phyloP scores from a whole-genome alignment of 164 flowering plant genomes.

The Kalanchoe fedtschenkoi region DNA sequence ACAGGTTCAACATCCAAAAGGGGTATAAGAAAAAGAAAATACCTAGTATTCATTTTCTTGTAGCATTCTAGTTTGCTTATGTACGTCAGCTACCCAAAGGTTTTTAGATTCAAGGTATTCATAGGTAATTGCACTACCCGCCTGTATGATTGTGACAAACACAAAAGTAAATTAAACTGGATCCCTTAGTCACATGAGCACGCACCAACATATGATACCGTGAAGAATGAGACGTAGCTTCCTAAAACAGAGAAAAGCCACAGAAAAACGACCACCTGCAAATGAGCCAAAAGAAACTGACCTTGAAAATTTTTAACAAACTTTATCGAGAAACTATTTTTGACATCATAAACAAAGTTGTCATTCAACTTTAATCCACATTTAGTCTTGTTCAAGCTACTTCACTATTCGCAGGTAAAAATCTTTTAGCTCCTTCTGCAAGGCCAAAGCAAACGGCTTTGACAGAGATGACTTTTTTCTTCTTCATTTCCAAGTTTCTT shows the following conservation, averaged over 20 bases:
- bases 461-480: neutral
- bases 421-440: neutral
- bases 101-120: neutral
- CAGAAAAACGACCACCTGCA: constrained; percentile 72
- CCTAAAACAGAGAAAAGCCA: constrained; percentile 88
- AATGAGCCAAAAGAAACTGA: constrained; percentile 3
- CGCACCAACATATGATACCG: constrained; percentile 84
- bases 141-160: neutral
- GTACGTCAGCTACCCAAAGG: neutral
- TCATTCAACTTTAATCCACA: neutral
- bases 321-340: neutral
- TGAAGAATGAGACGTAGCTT: constrained; percentile 71
- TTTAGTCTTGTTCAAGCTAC: neutral
- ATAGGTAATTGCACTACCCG: neutral
- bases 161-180: neutral
- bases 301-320: neutral
- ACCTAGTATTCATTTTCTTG: neutral
- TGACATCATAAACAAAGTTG: neutral
- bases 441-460: neutral
- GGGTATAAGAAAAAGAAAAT: neutral
- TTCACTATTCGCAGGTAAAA: neutral
- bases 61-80: neutral
- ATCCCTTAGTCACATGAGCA: neutral
- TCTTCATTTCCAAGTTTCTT: neutral
- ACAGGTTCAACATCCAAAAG: too few relatives aligned